These are phyloP conservation scores for Botrytis squamosa DNA, from an alignment of 2,329 filamentous ascomycete genomes.

Conservation along the genomic window DNA sequence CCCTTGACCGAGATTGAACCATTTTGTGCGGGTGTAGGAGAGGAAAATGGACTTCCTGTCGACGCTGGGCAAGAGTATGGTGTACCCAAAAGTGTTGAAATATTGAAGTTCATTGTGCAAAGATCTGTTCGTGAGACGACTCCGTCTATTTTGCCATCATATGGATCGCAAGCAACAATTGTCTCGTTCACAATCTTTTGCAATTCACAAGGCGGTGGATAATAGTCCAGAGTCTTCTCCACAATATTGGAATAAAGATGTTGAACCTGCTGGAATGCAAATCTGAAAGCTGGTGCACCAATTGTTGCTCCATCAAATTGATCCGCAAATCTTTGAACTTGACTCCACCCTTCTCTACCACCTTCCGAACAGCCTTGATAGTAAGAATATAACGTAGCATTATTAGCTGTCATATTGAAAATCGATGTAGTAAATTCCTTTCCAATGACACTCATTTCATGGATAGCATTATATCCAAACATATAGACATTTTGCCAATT, in stretches of 20 bases:
- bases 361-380: slow-evolving; percentile 34
- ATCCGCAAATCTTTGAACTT: slow-evolving; percentile 43
- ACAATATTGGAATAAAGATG: slow-evolving; percentile 44
- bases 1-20: slow-evolving; percentile 34
- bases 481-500: slow-evolving; percentile 35
- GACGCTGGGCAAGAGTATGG: slow-evolving; percentile 45
- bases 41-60: background rate
- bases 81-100: slow-evolving; percentile 47
- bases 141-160: slow-evolving; percentile 55
- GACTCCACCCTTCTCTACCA: slow-evolving; percentile 49
- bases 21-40: slow-evolving; percentile 28
- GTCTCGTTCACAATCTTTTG: slow-evolving; percentile 54
- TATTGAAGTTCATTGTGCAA: slow-evolving; percentile 48
- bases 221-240: slow-evolving; percentile 45
- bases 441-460: slow-evolving; percentile 43
- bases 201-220: slow-evolving; percentile 47
- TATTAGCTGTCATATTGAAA: slow-evolving; percentile 38
- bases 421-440: slow-evolving; percentile 46
- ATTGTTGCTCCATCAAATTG: slow-evolving; percentile 47
- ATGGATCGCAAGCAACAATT: slow-evolving; percentile 52
- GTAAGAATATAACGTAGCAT: slow-evolving; percentile 26
- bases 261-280: slow-evolving; percentile 46
- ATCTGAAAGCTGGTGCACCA: slow-evolving; percentile 50
- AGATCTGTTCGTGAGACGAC: slow-evolving; percentile 51
- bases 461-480: slow-evolving; percentile 43